phyloP scores from a whole-genome alignment of 768 basidiomycete genomes.

The Antrodiella citrinella region DNA sequence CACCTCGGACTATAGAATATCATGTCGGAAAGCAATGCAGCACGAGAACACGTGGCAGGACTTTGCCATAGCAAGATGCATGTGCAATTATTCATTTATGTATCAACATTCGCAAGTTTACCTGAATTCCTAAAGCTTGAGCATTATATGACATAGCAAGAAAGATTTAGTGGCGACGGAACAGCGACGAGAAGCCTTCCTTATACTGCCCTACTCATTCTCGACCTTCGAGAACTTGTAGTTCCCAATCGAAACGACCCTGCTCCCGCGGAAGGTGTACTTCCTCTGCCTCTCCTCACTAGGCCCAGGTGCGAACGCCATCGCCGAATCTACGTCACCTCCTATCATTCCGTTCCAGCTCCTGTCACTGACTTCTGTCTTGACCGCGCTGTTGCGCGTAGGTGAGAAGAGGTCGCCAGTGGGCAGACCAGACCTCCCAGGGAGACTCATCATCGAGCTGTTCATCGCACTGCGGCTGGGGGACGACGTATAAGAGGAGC shows the following conservation, averaged over 20 bases:
- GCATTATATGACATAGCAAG: no score
- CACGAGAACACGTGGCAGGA: no score
- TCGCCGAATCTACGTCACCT: no score
- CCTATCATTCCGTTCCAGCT: no score
- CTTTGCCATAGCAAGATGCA: no score
- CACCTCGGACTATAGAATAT: no score
- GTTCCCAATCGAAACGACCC: not conserved
- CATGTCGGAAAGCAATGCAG: no score
- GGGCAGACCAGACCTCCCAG: not conserved
- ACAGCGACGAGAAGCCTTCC: no score
- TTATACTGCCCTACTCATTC: not conserved
- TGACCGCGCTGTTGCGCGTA: not conserved
- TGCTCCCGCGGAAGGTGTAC: not conserved
- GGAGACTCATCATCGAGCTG: not conserved
- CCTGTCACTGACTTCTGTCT: not conserved
- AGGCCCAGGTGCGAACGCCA: not conserved
- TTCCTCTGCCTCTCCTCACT: not conserved
- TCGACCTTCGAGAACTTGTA: not conserved
- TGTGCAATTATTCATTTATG: no score
- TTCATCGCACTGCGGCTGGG: not conserved
- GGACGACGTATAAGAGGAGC: not conserved
- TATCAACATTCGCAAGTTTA: no score
- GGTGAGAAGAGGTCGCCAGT: not conserved
- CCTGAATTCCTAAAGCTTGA: no score
- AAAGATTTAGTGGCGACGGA: no score